A percentile compares a stretch with the other conserved stretches of the same genome.
These are phyloP conservation scores for Aurifilum marmelostoma DNA, from an alignment of 2,329 filamentous ascomycete species.

Conservation along the genomic window DNA sequence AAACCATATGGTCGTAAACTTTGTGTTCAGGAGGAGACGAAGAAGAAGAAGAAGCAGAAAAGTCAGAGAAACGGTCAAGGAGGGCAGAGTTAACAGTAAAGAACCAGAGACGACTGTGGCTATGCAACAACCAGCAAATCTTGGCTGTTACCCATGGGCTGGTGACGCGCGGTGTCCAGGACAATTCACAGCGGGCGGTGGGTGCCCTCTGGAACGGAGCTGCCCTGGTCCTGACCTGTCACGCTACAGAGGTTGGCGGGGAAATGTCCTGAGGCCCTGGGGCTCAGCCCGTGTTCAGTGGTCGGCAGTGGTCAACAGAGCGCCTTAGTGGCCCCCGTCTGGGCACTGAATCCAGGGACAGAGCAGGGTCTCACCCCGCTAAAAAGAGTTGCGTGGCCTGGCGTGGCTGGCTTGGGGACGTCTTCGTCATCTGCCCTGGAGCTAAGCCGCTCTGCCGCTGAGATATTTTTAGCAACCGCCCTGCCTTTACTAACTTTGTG, in stretches of 20 bases:
- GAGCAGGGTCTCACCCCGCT: conserved; percentile 1
- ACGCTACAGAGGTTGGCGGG: background rate
- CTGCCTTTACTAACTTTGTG: background rate
- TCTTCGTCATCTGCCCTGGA: conserved; percentile 2
- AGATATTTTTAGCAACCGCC: conserved; percentile 7
- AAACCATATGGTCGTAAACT: background rate
- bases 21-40: no score
- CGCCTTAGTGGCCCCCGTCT: background rate
- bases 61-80: background rate
- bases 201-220: background rate
- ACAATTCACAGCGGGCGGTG: background rate
- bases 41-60: background rate
- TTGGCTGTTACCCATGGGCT: background rate
- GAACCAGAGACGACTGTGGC: background rate
- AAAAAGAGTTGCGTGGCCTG: conserved; percentile 9
- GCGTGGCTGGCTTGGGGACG: background rate
- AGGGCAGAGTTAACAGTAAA: background rate
- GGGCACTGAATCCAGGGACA: background rate
- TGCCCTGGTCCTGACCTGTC: conserved; percentile 2
- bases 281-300: background rate
- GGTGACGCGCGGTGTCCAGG: conserved; percentile 4
- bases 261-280: background rate
- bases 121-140: conserved; percentile 1
- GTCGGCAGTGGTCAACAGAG: background rate
- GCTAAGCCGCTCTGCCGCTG: conserved; percentile 1